Evolutionary conservation across 2,329 filamentous ascomycete species (phyloP).

Genomic region (Penicillium vulpinum): DNA sequence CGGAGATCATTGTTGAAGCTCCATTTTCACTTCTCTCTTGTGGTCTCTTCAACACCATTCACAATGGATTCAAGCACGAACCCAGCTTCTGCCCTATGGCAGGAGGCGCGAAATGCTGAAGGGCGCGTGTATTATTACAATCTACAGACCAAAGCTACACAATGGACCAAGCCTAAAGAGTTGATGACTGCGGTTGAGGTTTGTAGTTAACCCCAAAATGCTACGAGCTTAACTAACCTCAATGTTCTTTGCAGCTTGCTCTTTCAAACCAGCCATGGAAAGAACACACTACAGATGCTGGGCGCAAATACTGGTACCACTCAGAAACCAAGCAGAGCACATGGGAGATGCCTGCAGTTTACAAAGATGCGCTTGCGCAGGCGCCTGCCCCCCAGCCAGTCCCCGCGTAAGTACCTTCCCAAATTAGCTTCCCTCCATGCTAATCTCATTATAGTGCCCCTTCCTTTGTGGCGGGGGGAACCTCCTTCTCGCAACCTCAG

Average conservation of each 20-base stretch:
- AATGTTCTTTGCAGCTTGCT: conserved; percentile 64
- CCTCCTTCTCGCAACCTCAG: conserved; percentile 42
- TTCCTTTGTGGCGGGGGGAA: conserved; percentile 62
- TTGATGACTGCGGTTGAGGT: conserved; percentile 83
- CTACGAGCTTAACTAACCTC: conserved; percentile 21
- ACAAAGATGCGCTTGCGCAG: conserved; percentile 71
- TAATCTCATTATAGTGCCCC: conserved; percentile 47
- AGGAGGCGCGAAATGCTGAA: conserved; percentile 76
- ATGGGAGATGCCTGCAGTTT: conserved; percentile 88
- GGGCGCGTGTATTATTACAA: conserved; percentile 93
- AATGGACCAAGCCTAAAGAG: conserved; percentile 93
- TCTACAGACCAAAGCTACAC: conserved; percentile 76
- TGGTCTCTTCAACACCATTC: not conserved
- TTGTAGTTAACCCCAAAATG: conserved; percentile 24
- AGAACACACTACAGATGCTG: conserved; percentile 82
- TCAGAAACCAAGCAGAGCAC: conserved; percentile 87
- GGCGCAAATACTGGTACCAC: conserved; percentile 94
- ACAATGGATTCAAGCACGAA: conserved; percentile 54
- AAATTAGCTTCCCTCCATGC: conserved; percentile 18
- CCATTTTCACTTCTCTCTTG: conserved; percentile 22
- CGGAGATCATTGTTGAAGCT: conserved; percentile 24
- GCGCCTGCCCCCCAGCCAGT: conserved; percentile 47
- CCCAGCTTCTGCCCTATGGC: conserved; percentile 64
- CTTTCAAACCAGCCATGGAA: conserved; percentile 86
- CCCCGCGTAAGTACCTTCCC: conserved; percentile 44